phyloP scores from a whole-genome alignment of 208 protist genomes.

The Wallacemonas collosoma region DNA sequence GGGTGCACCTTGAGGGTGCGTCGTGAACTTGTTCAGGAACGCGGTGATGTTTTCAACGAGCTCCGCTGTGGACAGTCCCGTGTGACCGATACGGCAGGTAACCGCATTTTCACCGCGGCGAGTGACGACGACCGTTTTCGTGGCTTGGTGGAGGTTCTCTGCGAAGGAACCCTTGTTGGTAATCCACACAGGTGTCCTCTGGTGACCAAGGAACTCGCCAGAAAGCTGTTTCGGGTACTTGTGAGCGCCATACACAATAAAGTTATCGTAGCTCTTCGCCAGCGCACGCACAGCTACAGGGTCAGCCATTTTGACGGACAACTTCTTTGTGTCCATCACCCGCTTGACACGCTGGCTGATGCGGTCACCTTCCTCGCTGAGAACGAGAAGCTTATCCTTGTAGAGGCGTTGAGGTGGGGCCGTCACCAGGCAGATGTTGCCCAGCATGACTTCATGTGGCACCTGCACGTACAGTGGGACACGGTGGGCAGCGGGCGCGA shows the following conservation, averaged over 20 bases:
- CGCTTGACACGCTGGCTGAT: conserved; percentile 78
- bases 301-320: conserved; percentile 69
- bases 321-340: conserved; percentile 84
- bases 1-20: conserved; percentile 52
- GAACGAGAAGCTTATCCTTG: conserved; percentile 73
- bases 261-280: conserved; percentile 87
- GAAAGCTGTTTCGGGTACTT: conserved; percentile 82
- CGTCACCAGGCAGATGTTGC: conserved; percentile 85
- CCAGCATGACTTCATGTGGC: conserved; percentile 65
- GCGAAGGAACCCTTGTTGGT: conserved; percentile 50
- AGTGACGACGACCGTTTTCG: conserved; percentile 70
- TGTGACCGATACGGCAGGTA: conserved; percentile 82
- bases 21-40: conserved; percentile 67
- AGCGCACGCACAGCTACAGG: conserved; percentile 83
- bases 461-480: conserved; percentile 82
- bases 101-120: conserved; percentile 78
- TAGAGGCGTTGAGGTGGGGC: conserved; percentile 72
- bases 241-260: conserved; percentile 73
- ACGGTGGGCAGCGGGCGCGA: conserved; percentile 69
- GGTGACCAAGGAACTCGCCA: conserved; percentile 88
- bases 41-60: conserved; percentile 74
- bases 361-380: conserved; percentile 63
- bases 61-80: conserved; percentile 48
- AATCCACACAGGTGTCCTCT: conserved; percentile 78
- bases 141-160: conserved; percentile 42